These are phyloP conservation scores for Dictyostelium discoideum DNA, from an alignment of 78 protist genomes.

Conservation along the genomic window DNA sequence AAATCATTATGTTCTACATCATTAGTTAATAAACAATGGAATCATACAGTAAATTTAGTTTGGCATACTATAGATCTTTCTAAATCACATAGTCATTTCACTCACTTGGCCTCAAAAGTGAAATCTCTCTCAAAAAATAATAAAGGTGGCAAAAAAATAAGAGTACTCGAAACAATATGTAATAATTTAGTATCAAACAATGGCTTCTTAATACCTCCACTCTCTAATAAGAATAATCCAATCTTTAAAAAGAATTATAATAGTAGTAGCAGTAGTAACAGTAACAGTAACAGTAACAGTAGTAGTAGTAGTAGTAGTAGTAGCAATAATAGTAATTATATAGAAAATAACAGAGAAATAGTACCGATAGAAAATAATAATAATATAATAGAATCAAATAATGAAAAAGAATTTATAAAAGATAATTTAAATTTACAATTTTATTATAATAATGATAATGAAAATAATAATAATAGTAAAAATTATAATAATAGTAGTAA, in stretches of 20 bases:
- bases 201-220: constrained; percentile 67
- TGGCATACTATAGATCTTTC: constrained; percentile 77
- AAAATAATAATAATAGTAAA: neutral
- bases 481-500: neutral
- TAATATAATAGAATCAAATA: neutral
- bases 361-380: neutral
- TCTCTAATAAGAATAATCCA: neutral
- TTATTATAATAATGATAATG: neutral
- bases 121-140: neutral
- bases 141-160: neutral
- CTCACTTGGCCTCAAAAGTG: constrained; percentile 19
- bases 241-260: constrained; percentile 14
- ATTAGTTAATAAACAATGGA: constrained; percentile 24
- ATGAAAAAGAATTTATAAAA: neutral
- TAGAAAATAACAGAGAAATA: neutral
- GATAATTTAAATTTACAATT: neutral
- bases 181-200: constrained; percentile 43
- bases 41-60: neutral
- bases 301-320: neutral
- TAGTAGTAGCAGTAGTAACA: neutral
- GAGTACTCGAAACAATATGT: constrained; percentile 19
- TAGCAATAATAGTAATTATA: neutral
- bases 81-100: constrained; percentile 52
- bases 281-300: neutral
- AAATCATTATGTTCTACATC: neutral